Evolutionary conservation across 2,329 filamentous ascomycete genomes (phyloP), one percentile per base, ranked within the genome.

Genomic region (Trichoderma sp.): DNA sequence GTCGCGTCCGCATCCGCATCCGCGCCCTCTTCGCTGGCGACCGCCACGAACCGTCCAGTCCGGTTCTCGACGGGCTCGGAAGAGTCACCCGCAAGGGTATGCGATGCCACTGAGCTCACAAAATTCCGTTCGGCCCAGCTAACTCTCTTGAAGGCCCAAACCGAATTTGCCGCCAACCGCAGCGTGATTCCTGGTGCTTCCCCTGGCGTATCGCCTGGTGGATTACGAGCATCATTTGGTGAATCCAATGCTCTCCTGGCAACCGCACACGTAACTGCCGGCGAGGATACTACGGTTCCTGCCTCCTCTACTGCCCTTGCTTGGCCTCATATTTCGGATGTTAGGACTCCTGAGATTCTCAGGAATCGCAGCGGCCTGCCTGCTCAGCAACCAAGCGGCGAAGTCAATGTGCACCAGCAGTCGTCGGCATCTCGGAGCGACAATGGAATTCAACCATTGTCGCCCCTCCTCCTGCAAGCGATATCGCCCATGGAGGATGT

Each of bases 21-120:
- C 62, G 24, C 71, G 60, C 7, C 67, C 45, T 35, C 41, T 74
- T 16, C 71, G 71, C 24, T 74, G 71, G 71, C 60, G 71, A 59
- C 62, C 33, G 12, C 62, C 60, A 33, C 60, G 45, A 29, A 66
- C 71, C 18, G 16, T 66, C 27, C 71, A 74, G 24, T 59, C 60
- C 41, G 41, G 31, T 21, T 27, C 18, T 74, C 71, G 31, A 29
- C 29, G 21, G 21, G 71, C 62, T 59, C 71, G 62, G 71, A 53
- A 65, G 60, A 65, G 45, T 56, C 45, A 6, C 45, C 3, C 16
- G 31, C 62, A 12, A 66, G 41, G 71, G 71, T 74, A 74, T 56
- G 71, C 62, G 31, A 50, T 35, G 59, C 59, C 41, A 24, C n/a
- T 27, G 56, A 18, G 12, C 18, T 14, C 62, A n/a, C 33, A 24